Evolutionary conservation across 2,329 filamentous ascomycete species (phyloP).

Genomic region (Xylariaceae sp.): DNA sequence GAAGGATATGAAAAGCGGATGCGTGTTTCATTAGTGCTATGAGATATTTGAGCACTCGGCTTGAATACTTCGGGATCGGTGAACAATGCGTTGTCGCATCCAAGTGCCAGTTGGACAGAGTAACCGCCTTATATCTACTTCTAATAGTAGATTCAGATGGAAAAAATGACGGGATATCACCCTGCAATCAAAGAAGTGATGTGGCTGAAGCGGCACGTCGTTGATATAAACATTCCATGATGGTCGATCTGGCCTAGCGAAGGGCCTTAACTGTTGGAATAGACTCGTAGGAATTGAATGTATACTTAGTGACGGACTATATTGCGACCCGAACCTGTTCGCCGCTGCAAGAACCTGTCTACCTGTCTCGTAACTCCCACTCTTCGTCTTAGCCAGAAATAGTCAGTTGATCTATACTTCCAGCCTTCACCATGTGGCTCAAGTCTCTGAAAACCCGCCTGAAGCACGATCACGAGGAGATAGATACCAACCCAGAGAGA

Average conservation of each 20-base stretch:
- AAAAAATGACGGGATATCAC: not conserved
- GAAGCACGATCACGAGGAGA: slow-evolving; percentile 8
- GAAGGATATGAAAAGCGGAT: not conserved
- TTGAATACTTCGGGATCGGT: not conserved
- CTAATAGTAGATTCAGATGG: not conserved
- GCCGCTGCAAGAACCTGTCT: not conserved
- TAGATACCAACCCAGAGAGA: not conserved
- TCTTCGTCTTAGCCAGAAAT: not conserved
- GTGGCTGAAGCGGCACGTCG: not conserved
- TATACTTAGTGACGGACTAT: too few species aligned
- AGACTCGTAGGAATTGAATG: not conserved
- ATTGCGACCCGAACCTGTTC: too few species aligned
- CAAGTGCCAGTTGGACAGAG: not conserved
- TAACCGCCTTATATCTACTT: not conserved
- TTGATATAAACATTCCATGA: not conserved
- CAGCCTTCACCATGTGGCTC: slow-evolving; percentile 8
- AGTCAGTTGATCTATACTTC: not conserved
- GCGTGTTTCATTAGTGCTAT: not conserved
- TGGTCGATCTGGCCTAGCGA: not conserved
- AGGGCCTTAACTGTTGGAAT: not conserved
- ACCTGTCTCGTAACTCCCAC: not conserved
- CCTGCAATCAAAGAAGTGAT: slow-evolving; percentile 2
- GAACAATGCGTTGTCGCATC: slow-evolving; percentile 2
- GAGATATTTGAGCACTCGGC: not conserved
- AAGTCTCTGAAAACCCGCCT: slow-evolving; percentile 13